Conservation (phyloP, 345 rosid species). For the Hibiscus syriacus region DNA sequence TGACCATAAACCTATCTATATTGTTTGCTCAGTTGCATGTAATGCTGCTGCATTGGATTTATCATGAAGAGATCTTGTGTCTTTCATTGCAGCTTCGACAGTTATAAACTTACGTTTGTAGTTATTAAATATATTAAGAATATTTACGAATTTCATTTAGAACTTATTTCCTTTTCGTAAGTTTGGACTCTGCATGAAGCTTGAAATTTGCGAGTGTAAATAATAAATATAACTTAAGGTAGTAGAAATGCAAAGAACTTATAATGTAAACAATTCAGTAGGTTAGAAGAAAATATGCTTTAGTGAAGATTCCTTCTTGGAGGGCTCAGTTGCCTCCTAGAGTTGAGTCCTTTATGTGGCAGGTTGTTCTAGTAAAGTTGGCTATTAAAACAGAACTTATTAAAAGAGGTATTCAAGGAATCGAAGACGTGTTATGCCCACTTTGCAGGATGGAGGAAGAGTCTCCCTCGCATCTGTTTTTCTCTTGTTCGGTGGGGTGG, state of each 20-base stretch:
- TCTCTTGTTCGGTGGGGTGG: too few relatives aligned
- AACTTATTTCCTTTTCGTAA: not conserved
- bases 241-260: not conserved
- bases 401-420: too few relatives aligned
- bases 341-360: too few relatives aligned
- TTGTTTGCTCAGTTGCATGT: not conserved
- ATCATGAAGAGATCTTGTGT: not conserved
- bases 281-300: too few relatives aligned
- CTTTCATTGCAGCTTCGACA: not conserved
- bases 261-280: not conserved
- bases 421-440: too few relatives aligned
- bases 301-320: not conserved
- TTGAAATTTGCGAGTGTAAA: too few relatives aligned
- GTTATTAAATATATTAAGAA: not conserved
- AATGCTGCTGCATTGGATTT: slow-evolving; percentile 1
- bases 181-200: not conserved
- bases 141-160: not conserved
- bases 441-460: too few relatives aligned
- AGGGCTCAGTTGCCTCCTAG: too few relatives aligned
- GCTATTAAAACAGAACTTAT: too few relatives aligned
- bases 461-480: too few relatives aligned
- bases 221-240: not conserved
- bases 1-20: not conserved
- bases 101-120: not conserved
- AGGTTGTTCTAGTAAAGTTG: too few relatives aligned